A percentile compares a stretch with the other conserved stretches of the same genome.
Conservation (phyloP, 2,329 filamentous ascomycete species). For the Endocalyx cinctus region DNA sequence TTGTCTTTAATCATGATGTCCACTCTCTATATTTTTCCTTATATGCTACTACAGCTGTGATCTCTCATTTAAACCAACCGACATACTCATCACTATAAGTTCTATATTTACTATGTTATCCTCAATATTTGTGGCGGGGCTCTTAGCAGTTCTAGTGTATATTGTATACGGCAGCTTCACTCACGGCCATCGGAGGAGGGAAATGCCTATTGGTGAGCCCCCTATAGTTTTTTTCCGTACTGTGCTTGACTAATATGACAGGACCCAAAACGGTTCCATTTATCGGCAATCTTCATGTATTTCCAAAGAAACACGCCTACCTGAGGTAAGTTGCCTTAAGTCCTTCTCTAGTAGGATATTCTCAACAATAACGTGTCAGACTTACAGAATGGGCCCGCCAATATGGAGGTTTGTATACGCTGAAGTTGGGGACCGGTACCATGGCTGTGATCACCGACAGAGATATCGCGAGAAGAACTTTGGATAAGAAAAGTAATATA, state of each 20-base stretch:
- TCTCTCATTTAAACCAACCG: no score
- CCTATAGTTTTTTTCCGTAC: no score
- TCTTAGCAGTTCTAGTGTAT: conserved; percentile 3
- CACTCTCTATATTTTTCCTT: no score
- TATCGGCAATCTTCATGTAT: conserved; percentile 9
- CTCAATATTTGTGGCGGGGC: conserved; percentile 1
- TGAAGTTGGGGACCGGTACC: conserved; percentile 26
- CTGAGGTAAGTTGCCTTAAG: conserved; percentile 2
- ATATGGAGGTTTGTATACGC: conserved; percentile 10
- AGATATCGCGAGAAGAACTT: conserved; percentile 4
- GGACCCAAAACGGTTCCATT: conserved; percentile 9
- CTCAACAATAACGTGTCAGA: conserved; percentile 18
- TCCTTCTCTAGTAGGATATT: background rate
- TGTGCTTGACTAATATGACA: conserved; percentile 1
- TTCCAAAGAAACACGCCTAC: conserved; percentile 9
- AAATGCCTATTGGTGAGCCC: conserved; percentile 8
- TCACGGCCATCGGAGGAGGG: conserved; percentile 9
- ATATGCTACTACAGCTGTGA: no score
- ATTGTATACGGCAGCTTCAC: conserved; percentile 6
- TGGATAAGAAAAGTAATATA: conserved; percentile 40
- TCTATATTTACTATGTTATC: conserved; percentile 1
- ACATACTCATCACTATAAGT: no score
- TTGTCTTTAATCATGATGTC: no score
- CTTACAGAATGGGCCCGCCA: conserved; percentile 38
- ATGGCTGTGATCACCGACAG: conserved; percentile 23